Conservation (phyloP, 106 monocot genomes). For the Ottelia alismoides region DNA sequence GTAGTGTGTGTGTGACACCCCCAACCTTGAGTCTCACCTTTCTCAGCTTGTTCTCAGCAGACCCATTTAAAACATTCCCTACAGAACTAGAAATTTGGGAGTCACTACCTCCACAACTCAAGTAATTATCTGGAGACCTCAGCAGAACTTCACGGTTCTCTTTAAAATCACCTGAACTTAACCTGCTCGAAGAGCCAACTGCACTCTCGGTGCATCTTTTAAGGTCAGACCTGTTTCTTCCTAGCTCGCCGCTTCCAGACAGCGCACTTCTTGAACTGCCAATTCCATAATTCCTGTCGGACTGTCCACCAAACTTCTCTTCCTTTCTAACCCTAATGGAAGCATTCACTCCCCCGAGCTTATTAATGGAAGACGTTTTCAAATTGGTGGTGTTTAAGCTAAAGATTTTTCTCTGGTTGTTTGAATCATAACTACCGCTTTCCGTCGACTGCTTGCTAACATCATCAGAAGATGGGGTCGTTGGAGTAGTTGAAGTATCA, state of each 20-base stretch:
- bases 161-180: conserved; percentile 10
- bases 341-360: conserved; percentile 18
- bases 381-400: conserved; percentile 23
- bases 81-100: conserved; percentile 1
- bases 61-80: conserved; percentile 3
- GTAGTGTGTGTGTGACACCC: conserved; percentile 52
- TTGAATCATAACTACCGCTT: conserved; percentile 16
- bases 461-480: conserved; percentile 44
- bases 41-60: conserved; percentile 36
- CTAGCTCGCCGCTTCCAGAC: conserved; percentile 9
- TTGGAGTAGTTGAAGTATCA: conserved; percentile 37
- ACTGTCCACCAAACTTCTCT: conserved; percentile 19
- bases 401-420: conserved; percentile 30
- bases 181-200: conserved; percentile 32
- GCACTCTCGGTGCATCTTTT: conserved; percentile 32
- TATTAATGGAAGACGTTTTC: conserved; percentile 20
- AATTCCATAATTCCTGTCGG: conserved; percentile 20
- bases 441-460: conserved; percentile 36
- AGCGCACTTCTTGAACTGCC: conserved; percentile 10
- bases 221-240: conserved; percentile 10
- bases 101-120: not conserved
- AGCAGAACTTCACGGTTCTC: conserved; percentile 18
- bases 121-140: conserved; percentile 7
- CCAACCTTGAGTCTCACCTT: conserved; percentile 75
- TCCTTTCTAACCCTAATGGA: conserved; percentile 27